phyloP scores from a whole-genome alignment of 352 stramenopile genomes.

The Globisporangium solare region DNA sequence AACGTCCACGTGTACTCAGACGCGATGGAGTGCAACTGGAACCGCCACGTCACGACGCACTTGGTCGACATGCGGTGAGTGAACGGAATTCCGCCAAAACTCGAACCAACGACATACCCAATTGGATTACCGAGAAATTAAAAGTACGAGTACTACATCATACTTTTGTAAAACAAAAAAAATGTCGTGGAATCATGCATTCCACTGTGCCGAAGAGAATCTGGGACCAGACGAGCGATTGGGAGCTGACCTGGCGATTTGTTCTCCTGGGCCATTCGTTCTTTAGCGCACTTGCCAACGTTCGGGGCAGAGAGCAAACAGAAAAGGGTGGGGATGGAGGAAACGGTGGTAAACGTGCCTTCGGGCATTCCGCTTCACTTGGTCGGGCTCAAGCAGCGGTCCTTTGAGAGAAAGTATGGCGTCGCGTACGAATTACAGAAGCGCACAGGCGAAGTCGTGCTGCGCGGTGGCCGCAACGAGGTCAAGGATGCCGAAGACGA shows the following conservation, averaged over 20 bases:
- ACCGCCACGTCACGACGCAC: constrained; percentile 25
- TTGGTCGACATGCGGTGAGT: constrained; percentile 72
- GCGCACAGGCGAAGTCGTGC: background rate
- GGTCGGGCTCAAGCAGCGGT: constrained; percentile 6
- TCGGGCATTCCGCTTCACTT: background rate
- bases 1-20: constrained; percentile 78
- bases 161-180: too few species aligned
- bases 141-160: too few species aligned
- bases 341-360: background rate
- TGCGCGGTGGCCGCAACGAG: background rate
- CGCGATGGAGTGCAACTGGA: constrained; percentile 69
- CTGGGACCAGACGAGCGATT: too few species aligned
- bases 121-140: too few species aligned
- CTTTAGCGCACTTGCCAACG: too few species aligned
- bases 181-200: too few species aligned
- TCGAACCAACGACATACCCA: background rate
- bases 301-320: background rate
- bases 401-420: background rate
- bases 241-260: too few species aligned
- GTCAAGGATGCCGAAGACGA: constrained; percentile 3
- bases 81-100: too few species aligned
- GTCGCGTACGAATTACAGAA: background rate
- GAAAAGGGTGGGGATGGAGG: background rate
- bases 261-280: too few species aligned
- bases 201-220: too few species aligned